A percentile compares a stretch with the other conserved stretches of the same genome.
Evolutionary conservation across 2,329 filamentous ascomycete species (phyloP).

Genomic region (Diaporthe humulicola): DNA sequence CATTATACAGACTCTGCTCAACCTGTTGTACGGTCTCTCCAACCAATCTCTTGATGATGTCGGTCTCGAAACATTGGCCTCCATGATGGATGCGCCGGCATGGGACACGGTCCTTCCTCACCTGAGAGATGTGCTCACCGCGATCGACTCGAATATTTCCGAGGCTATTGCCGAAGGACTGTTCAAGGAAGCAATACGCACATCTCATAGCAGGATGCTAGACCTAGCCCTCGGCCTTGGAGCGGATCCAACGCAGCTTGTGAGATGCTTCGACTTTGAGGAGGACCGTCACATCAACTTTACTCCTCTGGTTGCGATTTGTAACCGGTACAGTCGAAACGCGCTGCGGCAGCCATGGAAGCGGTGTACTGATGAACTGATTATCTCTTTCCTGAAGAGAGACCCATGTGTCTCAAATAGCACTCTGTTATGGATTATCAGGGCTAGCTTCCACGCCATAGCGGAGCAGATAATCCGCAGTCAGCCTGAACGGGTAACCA

Average conservation of each 20-base stretch:
- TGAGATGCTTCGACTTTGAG: accelerated
- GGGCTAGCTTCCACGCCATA: background rate
- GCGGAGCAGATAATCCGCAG: background rate
- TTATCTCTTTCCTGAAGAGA: background rate
- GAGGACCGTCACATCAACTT: accelerated
- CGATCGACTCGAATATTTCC: background rate
- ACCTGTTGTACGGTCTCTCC: background rate
- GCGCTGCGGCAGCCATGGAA: accelerated
- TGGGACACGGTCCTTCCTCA: background rate
- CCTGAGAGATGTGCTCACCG: background rate
- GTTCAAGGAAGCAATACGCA: background rate
- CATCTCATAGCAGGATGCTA: background rate
- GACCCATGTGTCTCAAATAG: background rate
- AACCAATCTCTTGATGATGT: background rate
- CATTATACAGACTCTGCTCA: background rate
- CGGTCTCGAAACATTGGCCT: background rate
- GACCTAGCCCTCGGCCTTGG: background rate
- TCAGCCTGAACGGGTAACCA: background rate
- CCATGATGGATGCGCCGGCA: background rate
- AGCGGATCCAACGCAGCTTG: background rate
- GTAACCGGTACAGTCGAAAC: accelerated
- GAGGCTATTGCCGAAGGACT: background rate
- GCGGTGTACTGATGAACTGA: background rate
- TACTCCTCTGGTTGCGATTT: background rate
- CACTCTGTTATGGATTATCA: background rate